Evolutionary conservation across 495 filamentous ascomycete genomes (phyloP).

Genomic region (Glarea lozoyensis): DNA sequence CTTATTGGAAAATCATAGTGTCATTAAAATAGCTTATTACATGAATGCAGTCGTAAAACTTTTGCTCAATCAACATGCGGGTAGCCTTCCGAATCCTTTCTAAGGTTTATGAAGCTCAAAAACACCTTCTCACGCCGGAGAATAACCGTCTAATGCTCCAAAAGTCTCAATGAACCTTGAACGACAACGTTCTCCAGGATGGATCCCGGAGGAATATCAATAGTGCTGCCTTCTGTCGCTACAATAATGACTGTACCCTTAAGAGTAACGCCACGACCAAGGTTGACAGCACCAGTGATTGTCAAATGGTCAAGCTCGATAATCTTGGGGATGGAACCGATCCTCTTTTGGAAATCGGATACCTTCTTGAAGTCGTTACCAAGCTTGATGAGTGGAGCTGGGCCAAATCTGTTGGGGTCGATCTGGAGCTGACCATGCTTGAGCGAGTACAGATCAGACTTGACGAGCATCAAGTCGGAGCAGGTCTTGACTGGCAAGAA

Average conservation of each 20-base stretch:
- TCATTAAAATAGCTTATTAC: slow-evolving; percentile 5
- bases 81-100: no score
- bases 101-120: no score
- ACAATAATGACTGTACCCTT: slow-evolving; percentile 99
- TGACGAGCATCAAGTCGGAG: slow-evolving; percentile 99
- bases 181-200: slow-evolving; percentile 98
- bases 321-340: slow-evolving; percentile 93
- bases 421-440: slow-evolving; percentile 98
- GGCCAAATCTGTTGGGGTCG: slow-evolving; percentile 91
- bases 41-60: background rate
- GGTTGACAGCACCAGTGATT: slow-evolving; percentile 92
- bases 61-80: no score
- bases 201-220: slow-evolving; percentile 93
- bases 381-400: slow-evolving; percentile 98
- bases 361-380: slow-evolving; percentile 99
- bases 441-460: slow-evolving; percentile 98
- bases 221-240: slow-evolving; percentile 93
- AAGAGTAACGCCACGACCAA: slow-evolving; percentile 86
- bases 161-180: slow-evolving; percentile 89
- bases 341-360: slow-evolving; percentile 97
- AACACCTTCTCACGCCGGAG: background rate
- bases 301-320: slow-evolving; percentile 97
- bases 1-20: background rate
- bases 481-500: slow-evolving; percentile 99
- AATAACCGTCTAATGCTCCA: slow-evolving; percentile 64